Evolutionary conservation across 306 rosid genomes (phyloP).

Genomic region (Fragaria ananassa): DNA sequence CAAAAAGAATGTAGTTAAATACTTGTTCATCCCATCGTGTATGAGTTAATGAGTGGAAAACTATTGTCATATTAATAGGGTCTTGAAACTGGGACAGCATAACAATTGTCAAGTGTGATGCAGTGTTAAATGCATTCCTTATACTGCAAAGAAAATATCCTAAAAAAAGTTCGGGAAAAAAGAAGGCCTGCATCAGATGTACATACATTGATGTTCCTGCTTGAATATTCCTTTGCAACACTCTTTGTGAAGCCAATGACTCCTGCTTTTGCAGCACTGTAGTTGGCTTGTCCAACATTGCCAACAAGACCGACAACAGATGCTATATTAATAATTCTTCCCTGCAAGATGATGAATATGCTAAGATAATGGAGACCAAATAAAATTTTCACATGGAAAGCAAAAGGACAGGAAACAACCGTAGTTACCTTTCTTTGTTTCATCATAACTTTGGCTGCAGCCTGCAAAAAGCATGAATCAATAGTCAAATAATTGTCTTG

Average conservation of each 20-base stretch:
- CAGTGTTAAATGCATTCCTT: neutral
- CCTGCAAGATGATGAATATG: slow-evolving; percentile 47
- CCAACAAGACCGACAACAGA: slow-evolving; percentile 96
- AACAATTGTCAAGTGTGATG: neutral
- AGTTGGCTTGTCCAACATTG: slow-evolving; percentile 93
- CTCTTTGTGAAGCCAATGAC: slow-evolving; percentile 85
- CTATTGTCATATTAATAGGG: neutral
- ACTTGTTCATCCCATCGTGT: neutral
- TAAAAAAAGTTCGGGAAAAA: neutral
- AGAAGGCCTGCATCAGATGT: neutral
- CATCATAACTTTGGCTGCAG: slow-evolving; percentile 90
- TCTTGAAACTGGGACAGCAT: neutral
- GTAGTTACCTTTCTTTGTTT: slow-evolving; percentile 73
- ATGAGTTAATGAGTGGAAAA: neutral
- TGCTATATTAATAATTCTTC: slow-evolving; percentile 85
- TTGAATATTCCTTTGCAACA: slow-evolving; percentile 86
- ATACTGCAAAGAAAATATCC: too few species aligned
- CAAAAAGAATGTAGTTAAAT: slow-evolving; percentile 12
- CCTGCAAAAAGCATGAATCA: slow-evolving; percentile 42
- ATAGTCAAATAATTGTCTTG: neutral
- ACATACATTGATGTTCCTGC: slow-evolving; percentile 84
- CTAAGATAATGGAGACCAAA: slow-evolving; percentile 6
- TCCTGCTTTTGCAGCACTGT: slow-evolving; percentile 98
- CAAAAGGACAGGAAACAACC: neutral
- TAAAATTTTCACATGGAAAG: neutral